These are phyloP conservation scores for Allium sativum DNA, from an alignment of 106 monocot genomes.

Conservation along the genomic window DNA sequence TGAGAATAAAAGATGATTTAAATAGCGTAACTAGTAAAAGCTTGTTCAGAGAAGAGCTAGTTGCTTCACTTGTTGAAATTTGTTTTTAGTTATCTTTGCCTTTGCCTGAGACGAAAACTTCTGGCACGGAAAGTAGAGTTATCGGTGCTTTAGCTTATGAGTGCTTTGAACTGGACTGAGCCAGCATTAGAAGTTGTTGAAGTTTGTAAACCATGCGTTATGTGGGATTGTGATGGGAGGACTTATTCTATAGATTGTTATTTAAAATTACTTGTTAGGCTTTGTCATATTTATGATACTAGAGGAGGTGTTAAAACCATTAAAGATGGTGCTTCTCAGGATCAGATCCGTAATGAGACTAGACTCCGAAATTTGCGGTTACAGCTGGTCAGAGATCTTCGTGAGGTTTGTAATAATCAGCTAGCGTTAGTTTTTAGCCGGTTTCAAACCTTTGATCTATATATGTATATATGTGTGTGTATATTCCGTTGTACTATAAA, in stretches of 20 bases:
- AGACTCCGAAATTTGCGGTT: conserved; percentile 79
- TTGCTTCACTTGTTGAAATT: conserved; percentile 96
- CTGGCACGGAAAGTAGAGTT: conserved; percentile 97
- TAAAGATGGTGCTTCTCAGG: conserved; percentile 88
- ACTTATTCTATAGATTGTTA: conserved; percentile 98
- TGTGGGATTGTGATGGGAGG: conserved; percentile 95
- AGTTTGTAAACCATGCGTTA: conserved; percentile 91
- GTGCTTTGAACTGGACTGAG: conserved; percentile 96
- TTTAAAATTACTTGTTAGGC: conserved; percentile 93
- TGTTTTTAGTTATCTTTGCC: conserved; percentile 95
- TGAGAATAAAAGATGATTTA: conserved; percentile 84
- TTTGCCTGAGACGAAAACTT: conserved; percentile 80
- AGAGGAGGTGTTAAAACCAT: conserved; percentile 95
- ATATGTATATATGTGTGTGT: no score
- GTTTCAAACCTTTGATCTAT: background rate
- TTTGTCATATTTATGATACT: conserved; percentile 98
- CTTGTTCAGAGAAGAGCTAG: conserved; percentile 92
- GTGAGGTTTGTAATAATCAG: conserved; percentile 46
- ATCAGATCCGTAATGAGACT: conserved; percentile 97
- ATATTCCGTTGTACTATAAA: no score
- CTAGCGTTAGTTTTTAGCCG: no score
- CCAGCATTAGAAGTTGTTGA: conserved; percentile 93
- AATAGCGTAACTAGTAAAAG: conserved; percentile 86
- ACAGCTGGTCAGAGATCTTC: conserved; percentile 89
- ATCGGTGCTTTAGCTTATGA: conserved; percentile 98